Conservation (phyloP, 768 basidiomycete species). For the Tremella yokohamensis region DNA sequence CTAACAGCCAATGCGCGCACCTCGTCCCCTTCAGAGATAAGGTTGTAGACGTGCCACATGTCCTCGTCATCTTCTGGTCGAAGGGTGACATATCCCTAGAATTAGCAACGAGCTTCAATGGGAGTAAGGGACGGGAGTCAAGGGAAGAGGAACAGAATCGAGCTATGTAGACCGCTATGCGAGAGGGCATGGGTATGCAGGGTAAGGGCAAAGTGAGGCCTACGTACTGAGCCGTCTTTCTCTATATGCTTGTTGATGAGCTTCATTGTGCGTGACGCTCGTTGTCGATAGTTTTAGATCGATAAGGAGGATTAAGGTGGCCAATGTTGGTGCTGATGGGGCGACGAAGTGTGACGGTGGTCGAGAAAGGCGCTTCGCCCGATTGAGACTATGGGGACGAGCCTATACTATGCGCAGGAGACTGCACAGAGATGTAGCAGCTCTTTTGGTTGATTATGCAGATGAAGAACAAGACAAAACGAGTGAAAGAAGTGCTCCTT, state of each 20-base stretch:
- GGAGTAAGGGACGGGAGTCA: no score
- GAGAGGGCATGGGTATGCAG: background rate
- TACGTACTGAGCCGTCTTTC: constrained; percentile 73
- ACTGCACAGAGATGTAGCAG: background rate
- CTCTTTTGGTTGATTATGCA: no score
- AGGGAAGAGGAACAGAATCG: no score
- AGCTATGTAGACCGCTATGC: background rate
- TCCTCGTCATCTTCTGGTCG: constrained; percentile 98
- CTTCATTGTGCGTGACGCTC: constrained; percentile 63
- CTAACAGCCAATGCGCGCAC: constrained; percentile 82
- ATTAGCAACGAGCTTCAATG: constrained; percentile 13
- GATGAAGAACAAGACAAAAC: no score
- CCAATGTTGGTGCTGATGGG: no score
- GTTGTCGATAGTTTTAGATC: no score
- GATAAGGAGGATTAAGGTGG: no score
- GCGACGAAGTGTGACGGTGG: no score
- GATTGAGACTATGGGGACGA: no score
- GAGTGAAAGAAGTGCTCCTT: no score
- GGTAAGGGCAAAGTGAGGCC: constrained; percentile 40
- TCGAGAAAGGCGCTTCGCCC: no score
- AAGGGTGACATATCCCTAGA: constrained; percentile 84
- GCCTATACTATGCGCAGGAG: no score
- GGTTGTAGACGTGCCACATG: constrained; percentile 99
- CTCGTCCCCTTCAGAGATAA: constrained; percentile 78
- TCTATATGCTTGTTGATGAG: constrained; percentile 76